Conservation (phyloP, 768 basidiomycete genomes). For the Xanthoconium stramineum region DNA sequence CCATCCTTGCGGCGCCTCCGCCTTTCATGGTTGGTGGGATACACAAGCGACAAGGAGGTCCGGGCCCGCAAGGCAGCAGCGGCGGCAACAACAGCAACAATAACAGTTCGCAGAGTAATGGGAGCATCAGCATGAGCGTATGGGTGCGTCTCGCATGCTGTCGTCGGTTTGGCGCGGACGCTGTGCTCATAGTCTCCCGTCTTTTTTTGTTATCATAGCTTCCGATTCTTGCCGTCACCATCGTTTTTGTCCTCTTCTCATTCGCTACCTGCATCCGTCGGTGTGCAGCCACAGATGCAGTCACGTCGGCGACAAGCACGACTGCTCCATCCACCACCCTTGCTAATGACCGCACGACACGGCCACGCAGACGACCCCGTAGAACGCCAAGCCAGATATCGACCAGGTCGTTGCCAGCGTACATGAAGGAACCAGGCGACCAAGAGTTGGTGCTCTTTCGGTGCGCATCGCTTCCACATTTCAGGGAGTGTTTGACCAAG, state of each 20-base stretch:
- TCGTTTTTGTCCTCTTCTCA: constrained; percentile 21
- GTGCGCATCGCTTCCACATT: constrained; percentile 26
- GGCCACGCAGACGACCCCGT: constrained; percentile 33
- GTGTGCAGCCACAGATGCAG: neutral
- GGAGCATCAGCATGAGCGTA: constrained; percentile 17
- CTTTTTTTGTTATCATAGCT: constrained; percentile 12
- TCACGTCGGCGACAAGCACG: neutral
- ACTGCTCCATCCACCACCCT: neutral
- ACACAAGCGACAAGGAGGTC: neutral
- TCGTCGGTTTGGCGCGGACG: neutral
- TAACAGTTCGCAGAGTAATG: neutral
- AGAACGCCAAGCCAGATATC: constrained; percentile 81
- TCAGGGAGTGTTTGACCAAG: neutral
- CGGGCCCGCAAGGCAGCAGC: neutral
- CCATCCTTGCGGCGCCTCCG: constrained; percentile 10
- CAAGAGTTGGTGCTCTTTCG: constrained; percentile 70
- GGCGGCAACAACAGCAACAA: too few species aligned
- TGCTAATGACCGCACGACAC: constrained; percentile 11
- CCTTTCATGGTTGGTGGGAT: neutral
- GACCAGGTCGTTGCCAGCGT: constrained; percentile 70
- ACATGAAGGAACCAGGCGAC: constrained; percentile 83
- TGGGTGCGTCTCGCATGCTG: constrained; percentile 23
- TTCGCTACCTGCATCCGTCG: constrained; percentile 24
- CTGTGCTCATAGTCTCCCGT: neutral
- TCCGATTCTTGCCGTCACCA: constrained; percentile 25